Base-by-base conservation (phyloP, 2,329 filamentous ascomycete genomes). In the Rasamsonia emersonii region DNA sequence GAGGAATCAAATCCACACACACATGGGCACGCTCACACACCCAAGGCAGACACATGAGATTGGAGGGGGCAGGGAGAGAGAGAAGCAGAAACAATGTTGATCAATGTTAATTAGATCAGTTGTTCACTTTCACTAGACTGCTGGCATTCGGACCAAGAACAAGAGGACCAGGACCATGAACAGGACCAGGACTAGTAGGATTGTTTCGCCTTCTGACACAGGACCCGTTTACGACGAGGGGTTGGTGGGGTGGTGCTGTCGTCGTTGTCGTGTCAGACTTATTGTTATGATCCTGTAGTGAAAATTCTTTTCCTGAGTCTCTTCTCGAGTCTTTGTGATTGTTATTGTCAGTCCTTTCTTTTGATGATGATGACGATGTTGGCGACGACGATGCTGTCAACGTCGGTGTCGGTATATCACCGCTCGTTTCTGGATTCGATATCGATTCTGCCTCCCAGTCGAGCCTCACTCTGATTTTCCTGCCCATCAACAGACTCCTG, bases 161-260 rank as follows among this genome's bases (percentile, higher is more conserved):
- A n/a, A n/a, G n/a, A n/a, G n/a, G n/a, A n/a, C n/a, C n/a, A n/a
- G n/a, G n/a, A n/a, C n/a, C n/a, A n/a, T n/a, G n/a, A n/a, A n/a
- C n/a, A n/a, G n/a, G n/a, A n/a, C n/a, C n/a, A n/a, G n/a, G n/a
- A n/a, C n/a, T n/a, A n/a, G n/a, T n/a, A n/a, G n/a, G n/a, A n/a
- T n/a, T n/a, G n/a, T n/a, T n/a, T n/a, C n/a, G 44, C 18, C 36
- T 33, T 13, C 50, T 46, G 14, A 44, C 33, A 9, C 46, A 46
- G 13, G 53, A 57, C 13, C 54, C 54, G 34, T 58, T 58, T 6
- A 58, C 48, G 7, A 58, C 54, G 25, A 58, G 38, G 8, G 53
- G 53, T 29, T 47, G 46, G 18, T 43, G 45, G 18, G 38, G 41
- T n/a, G 44, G 44, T 9, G 24, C 27, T 8, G 33, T 32, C 15